phyloP scores from a whole-genome alignment of 2,329 filamentous ascomycete species.

The Ceratocystis eucalypticola region DNA sequence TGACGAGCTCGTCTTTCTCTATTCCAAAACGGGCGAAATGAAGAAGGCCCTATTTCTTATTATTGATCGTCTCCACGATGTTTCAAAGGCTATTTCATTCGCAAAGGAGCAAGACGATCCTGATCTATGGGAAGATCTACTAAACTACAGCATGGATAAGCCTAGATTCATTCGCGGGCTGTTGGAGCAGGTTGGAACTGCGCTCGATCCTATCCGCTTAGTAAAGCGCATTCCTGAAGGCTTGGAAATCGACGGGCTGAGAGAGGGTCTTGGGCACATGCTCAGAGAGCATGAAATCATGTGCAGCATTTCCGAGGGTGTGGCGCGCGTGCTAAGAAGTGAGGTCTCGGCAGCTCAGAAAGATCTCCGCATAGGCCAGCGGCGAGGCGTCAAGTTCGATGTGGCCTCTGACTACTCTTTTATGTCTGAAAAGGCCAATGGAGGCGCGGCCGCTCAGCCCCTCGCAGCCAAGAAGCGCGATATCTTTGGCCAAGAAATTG shows the following conservation, averaged over 20 bases:
- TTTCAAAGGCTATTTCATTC: conserved; percentile 84
- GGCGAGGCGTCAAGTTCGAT: conserved; percentile 80
- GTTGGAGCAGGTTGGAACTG: conserved; percentile 84
- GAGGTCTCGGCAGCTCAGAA: conserved; percentile 80
- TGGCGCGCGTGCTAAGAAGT: conserved; percentile 70
- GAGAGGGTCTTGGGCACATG: conserved; percentile 78
- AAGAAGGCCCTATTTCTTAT: conserved; percentile 86
- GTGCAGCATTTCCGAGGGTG: conserved; percentile 78
- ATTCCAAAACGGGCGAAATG: conserved; percentile 89
- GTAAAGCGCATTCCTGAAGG: conserved; percentile 86
- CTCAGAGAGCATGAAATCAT: conserved; percentile 95
- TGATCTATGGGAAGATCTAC: conserved; percentile 86
- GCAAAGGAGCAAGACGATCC: conserved; percentile 85
- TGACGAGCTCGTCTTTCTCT: conserved; percentile 85
- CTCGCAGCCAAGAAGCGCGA: conserved; percentile 17
- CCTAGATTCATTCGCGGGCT: conserved; percentile 85
- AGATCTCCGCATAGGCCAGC: conserved; percentile 63
- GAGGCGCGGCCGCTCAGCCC: conserved; percentile 20
- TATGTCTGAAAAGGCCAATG: conserved; percentile 27
- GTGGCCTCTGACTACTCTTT: conserved; percentile 37
- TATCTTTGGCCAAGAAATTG: conserved; percentile 21
- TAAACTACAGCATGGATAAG: conserved; percentile 96
- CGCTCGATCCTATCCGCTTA: conserved; percentile 82
- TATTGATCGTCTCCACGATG: conserved; percentile 81
- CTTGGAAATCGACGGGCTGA: conserved; percentile 77